A percentile compares a stretch with the other conserved stretches of the same genome.
Evolutionary conservation across 2,329 filamentous ascomycete genomes (phyloP).

Genomic region (Colletotrichum lini): DNA sequence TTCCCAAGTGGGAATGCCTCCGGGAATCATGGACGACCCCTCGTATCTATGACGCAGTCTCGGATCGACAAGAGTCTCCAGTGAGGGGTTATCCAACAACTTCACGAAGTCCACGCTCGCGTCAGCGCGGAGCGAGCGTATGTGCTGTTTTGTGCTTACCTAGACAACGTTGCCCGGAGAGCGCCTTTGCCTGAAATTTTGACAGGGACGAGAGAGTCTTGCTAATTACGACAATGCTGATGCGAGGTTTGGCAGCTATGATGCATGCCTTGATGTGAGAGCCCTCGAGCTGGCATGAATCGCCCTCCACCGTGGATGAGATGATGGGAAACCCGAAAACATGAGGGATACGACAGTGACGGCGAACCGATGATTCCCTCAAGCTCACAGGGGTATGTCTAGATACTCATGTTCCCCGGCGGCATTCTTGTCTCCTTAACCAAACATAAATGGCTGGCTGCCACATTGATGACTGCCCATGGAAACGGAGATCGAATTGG

Average conservation of each 20-base stretch:
- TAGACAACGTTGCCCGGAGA: no score
- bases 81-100: neutral
- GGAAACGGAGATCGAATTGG: constrained; percentile 29
- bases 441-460: constrained; percentile 19
- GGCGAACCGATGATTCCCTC: constrained; percentile 1
- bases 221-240: no score
- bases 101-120: neutral
- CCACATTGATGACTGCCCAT: constrained; percentile 36
- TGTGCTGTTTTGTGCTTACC: no score
- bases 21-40: constrained; percentile 9
- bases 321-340: neutral
- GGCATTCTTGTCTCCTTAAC: neutral
- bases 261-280: no score
- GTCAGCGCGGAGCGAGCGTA: neutral
- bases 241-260: no score
- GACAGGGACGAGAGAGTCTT: no score
- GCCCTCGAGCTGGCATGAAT: no score
- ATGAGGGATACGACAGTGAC: neutral
- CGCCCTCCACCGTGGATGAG: neutral
- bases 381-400: constrained; percentile 14
- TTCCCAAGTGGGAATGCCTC: constrained; percentile 18
- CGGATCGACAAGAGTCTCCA: constrained; percentile 8
- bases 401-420: neutral
- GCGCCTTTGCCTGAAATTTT: no score
- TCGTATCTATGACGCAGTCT: neutral